Percentiles rank a stretch among this genome's conserved stretches.
Evolutionary conservation across 2,329 filamentous ascomycete genomes (phyloP).

Genomic region (Phaeosphaeriaceae sp.): DNA sequence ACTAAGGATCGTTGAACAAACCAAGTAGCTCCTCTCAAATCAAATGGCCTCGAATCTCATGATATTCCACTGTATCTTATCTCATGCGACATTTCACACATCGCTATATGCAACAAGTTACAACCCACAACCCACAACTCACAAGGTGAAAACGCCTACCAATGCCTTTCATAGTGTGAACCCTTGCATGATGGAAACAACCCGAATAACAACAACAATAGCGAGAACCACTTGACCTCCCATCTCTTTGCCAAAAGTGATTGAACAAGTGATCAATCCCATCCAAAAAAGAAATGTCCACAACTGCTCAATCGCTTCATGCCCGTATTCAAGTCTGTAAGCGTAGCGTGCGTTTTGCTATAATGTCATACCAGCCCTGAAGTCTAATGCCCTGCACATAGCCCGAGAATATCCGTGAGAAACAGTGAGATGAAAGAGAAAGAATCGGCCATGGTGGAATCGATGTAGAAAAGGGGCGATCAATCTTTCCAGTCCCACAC

Average conservation of each 20-base stretch:
- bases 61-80: conserved; percentile 19
- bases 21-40: too few species aligned
- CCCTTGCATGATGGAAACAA: too few species aligned
- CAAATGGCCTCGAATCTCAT: too few species aligned
- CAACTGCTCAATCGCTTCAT: background rate
- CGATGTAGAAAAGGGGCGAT: conserved; percentile 4
- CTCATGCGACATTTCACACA: conserved; percentile 6
- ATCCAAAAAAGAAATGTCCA: background rate
- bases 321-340: conserved; percentile 8
- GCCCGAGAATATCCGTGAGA: conserved; percentile 34
- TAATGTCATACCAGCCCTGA: conserved; percentile 2
- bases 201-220: too few species aligned
- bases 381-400: conserved; percentile 45
- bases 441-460: conserved; percentile 6
- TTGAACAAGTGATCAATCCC: background rate
- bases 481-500: conserved; percentile 96
- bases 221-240: too few species aligned
- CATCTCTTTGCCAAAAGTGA: background rate
- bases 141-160: conserved; percentile 30
- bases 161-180: conserved; percentile 31
- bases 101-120: conserved; percentile 27
- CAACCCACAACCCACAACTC: conserved; percentile 14
- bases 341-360: background rate
- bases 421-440: conserved; percentile 9
- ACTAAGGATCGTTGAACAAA: too few species aligned